Evolutionary conservation across 495 filamentous ascomycete genomes (phyloP).

Genomic region (Lasiosphaeria miniovina): DNA sequence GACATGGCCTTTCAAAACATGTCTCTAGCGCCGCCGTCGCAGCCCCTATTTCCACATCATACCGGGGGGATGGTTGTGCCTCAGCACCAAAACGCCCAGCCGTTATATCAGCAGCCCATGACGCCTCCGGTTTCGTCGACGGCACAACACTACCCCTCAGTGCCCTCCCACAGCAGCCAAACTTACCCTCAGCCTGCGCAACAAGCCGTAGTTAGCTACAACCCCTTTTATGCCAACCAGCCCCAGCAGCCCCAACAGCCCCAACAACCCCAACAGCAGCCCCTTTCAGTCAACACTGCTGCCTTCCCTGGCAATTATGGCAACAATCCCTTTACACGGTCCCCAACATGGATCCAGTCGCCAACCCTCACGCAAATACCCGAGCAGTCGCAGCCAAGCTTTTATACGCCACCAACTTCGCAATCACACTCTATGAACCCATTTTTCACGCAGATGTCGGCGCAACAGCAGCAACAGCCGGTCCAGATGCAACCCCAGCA

Average conservation of each 20-base stretch:
- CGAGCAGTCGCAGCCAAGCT: conserved; percentile 50
- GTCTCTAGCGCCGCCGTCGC: conserved; percentile 56
- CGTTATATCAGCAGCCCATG: conserved; percentile 52
- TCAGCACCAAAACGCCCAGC: conserved; percentile 45
- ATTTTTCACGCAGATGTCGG: conserved; percentile 49
- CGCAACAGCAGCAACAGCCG: conserved; percentile 34
- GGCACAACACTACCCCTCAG: conserved; percentile 48
- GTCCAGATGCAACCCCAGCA: conserved; percentile 35
- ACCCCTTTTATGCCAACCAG: conserved; percentile 61
- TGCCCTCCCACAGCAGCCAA: conserved; percentile 44
- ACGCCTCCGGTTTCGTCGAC: conserved; percentile 57
- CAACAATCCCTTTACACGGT: conserved; percentile 46
- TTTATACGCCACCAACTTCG: conserved; percentile 38
- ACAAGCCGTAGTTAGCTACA: conserved; percentile 47
- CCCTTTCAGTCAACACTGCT: conserved; percentile 41
- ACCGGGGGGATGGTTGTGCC: conserved; percentile 70
- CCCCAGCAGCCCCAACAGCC: conserved; percentile 27
- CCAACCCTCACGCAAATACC: conserved; percentile 47
- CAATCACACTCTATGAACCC: conserved; percentile 48
- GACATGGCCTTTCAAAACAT: conserved; percentile 71
- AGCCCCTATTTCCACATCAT: conserved; percentile 76
- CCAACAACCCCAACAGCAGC: conserved; percentile 28
- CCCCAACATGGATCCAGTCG: conserved; percentile 45
- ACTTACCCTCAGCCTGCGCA: conserved; percentile 45
- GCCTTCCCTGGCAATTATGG: conserved; percentile 26